Base-by-base conservation (phyloP, 352 stramenopile genomes). In the Phytophthora gonapodyides region DNA sequence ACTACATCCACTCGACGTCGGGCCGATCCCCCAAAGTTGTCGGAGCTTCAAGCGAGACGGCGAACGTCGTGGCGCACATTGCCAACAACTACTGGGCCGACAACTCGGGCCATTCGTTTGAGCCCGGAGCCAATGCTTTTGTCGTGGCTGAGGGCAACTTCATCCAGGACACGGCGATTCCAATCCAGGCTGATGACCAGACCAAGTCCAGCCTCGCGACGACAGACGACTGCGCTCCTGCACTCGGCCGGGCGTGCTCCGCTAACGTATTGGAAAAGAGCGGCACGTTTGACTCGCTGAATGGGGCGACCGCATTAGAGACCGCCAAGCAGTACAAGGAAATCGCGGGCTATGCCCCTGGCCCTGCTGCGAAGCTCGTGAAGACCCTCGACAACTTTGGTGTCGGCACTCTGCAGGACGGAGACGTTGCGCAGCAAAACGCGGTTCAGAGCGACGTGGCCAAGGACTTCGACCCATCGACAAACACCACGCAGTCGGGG, bases 11-110 rank as follows among this genome's bases (percentile, higher is more conserved):
- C 61, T 47, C 63, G 21, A 75, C 65, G 30, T 80, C 72, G 1
- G 69, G 69, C 2, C 68, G 68, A 8, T 67, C 58, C 7, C 69
- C 72, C 0, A 80, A 80, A 48, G 37, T 75, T 13, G 42, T 57
- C 9, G 68, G 71, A 5, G 48, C 42, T 0, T 57, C 48, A 4
- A 48, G 37, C 7, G 31, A n/a, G 2, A 56, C 5, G 15, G 63
- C 53, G 17, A 65, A 78, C 45, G 67, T 75, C 7, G 53, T 71
- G 30, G 64, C 57, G 2, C 73, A 79, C 19, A 65, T 74, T 1
- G 69, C 58, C 34, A 78, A 77, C 60, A 82, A 82, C 61, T 75
- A 75, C 63, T 82, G 63, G 69, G 51, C 35, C 27, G 61, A 76
- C 66, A 82, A 77, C 56, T 72, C 69, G 10, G 67, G 70, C n/a